Percentiles rank a stretch among this genome's conserved stretches.
These are phyloP conservation scores for Claviceps spartinae DNA, from an alignment of 2,329 filamentous ascomycete genomes.

Conservation along the genomic window DNA sequence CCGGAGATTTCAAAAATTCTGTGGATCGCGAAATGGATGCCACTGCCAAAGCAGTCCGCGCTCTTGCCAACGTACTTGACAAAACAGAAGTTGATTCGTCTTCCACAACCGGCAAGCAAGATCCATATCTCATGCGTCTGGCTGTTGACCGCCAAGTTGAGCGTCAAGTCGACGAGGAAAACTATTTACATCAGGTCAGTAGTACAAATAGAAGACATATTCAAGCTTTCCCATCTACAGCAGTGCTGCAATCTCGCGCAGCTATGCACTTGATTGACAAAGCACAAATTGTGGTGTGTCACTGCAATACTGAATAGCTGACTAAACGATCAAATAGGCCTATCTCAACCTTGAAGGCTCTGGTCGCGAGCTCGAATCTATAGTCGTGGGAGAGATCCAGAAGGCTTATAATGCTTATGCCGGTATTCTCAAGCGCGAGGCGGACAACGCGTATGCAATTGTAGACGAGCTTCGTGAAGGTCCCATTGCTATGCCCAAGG, in stretches of 20 bases:
- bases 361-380: slow-evolving; percentile 86
- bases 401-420: slow-evolving; percentile 94
- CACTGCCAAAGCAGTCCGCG: slow-evolving; percentile 65
- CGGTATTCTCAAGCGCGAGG: slow-evolving; percentile 80
- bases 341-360: slow-evolving; percentile 91
- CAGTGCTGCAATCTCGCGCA: neutral
- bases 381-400: slow-evolving; percentile 93
- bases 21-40: slow-evolving; percentile 89
- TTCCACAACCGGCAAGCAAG: slow-evolving; percentile 65
- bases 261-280: neutral
- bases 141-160: slow-evolving; percentile 83
- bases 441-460: slow-evolving; percentile 64
- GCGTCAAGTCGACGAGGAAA: slow-evolving; percentile 89
- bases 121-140: slow-evolving; percentile 78
- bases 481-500: slow-evolving; percentile 85
- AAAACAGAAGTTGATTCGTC: slow-evolving; percentile 67
- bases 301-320: neutral
- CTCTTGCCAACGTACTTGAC: slow-evolving; percentile 69
- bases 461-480: slow-evolving; percentile 73
- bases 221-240: neutral
- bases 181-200: slow-evolving; percentile 79
- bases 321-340: slow-evolving; percentile 39
- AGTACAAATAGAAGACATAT: neutral
- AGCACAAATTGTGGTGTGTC: neutral
- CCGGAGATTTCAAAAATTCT: slow-evolving; percentile 91